A percentile compares a stretch with the other conserved stretches of the same genome.
phyloP scores from a whole-genome alignment of 2,329 filamentous ascomycete genomes.

The Trichophaea hybrida region DNA sequence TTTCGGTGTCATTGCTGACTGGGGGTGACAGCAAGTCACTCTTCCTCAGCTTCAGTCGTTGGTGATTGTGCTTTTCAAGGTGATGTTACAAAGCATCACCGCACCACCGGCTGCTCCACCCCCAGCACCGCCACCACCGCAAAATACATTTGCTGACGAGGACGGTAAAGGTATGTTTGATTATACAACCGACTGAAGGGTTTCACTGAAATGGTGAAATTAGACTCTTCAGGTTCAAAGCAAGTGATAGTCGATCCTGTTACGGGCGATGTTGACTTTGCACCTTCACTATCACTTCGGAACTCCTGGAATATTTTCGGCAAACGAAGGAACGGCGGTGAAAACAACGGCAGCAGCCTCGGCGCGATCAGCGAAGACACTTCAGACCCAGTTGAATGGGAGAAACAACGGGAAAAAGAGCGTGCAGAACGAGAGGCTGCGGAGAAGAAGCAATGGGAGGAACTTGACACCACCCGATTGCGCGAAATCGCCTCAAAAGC shows the following conservation, averaged over 20 bases:
- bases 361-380: slow-evolving; percentile 14
- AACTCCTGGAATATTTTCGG: slow-evolving; percentile 20
- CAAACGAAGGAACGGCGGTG: slow-evolving; percentile 6
- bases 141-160: slow-evolving; percentile 16
- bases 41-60: slow-evolving; percentile 82
- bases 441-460: slow-evolving; percentile 38
- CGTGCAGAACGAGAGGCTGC: slow-evolving; percentile 14
- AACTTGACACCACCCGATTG: slow-evolving; percentile 64
- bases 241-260: slow-evolving; percentile 4
- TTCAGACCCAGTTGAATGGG: slow-evolving; percentile 8
- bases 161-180: slow-evolving; percentile 3
- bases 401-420: slow-evolving; percentile 10
- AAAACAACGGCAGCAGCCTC: slow-evolving; percentile 1
- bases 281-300: slow-evolving; percentile 9
- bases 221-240: not conserved
- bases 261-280: slow-evolving; percentile 11
- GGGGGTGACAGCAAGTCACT: slow-evolving; percentile 45
- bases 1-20: slow-evolving; percentile 1
- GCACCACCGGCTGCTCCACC: slow-evolving; percentile 45
- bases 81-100: slow-evolving; percentile 74
- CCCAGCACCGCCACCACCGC: slow-evolving; percentile 11
- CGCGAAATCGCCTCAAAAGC: slow-evolving; percentile 85
- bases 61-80: slow-evolving; percentile 81
- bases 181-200: not conserved
- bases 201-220: slow-evolving; percentile 3